Evolutionary conservation across 495 filamentous ascomycete species (phyloP).

Genomic region (Neurospora tetraspora): DNA sequence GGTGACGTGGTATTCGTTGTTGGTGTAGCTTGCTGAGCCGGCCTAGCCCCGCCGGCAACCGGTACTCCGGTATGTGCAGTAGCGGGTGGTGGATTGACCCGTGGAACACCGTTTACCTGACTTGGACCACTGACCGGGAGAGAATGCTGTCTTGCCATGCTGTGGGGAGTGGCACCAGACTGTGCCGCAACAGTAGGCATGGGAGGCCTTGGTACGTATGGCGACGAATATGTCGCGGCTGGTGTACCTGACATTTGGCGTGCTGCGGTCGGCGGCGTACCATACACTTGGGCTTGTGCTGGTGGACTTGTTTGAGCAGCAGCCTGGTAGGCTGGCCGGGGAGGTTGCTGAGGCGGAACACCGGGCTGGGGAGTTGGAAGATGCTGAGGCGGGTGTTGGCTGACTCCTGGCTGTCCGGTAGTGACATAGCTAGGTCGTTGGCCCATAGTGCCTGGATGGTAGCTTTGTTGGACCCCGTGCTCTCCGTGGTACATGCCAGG

Average conservation of each 20-base stretch:
- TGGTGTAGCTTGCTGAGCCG: slow-evolving; percentile 5
- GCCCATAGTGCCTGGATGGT: slow-evolving; percentile 16
- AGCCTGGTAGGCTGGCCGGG: slow-evolving; percentile 22
- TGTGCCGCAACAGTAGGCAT: slow-evolving; percentile 9
- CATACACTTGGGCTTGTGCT: slow-evolving; percentile 26
- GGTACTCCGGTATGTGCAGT: slow-evolving; percentile 1
- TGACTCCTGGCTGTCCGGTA: slow-evolving; percentile 18
- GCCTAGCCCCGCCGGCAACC: not conserved
- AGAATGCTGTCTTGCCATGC: slow-evolving; percentile 8
- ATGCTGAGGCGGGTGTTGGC: slow-evolving; percentile 14
- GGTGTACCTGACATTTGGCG: slow-evolving; percentile 24
- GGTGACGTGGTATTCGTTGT: not conserved
- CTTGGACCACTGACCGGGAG: slow-evolving; percentile 4
- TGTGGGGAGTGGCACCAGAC: slow-evolving; percentile 8
- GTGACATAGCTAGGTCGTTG: slow-evolving; percentile 11
- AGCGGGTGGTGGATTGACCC: not conserved
- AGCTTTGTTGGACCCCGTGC: slow-evolving; percentile 14
- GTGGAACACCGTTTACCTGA: slow-evolving; percentile 16
- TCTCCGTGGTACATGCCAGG: slow-evolving; percentile 21
- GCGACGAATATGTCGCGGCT: slow-evolving; percentile 32
- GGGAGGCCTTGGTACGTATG: slow-evolving; percentile 30
- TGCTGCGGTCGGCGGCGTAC: slow-evolving; percentile 10
- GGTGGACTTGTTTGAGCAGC: slow-evolving; percentile 22
- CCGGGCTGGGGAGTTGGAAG: slow-evolving; percentile 11
- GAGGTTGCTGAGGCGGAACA: slow-evolving; percentile 11